Evolutionary conservation across 2,329 filamentous ascomycete species (phyloP), one percentile per base, ranked within the genome.

Genomic region (Aplosporella prunicola): DNA sequence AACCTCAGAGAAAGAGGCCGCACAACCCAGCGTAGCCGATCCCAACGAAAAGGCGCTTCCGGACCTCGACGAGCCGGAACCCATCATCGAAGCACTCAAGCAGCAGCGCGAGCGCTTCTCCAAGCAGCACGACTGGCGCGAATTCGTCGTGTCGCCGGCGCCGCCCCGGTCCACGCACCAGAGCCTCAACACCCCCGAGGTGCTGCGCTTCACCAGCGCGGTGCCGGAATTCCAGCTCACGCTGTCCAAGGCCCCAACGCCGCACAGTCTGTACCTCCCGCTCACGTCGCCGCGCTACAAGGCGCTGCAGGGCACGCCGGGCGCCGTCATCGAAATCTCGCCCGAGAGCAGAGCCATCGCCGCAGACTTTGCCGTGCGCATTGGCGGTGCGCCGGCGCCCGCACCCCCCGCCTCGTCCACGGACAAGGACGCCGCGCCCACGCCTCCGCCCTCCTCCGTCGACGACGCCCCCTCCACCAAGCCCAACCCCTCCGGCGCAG

Each of bases 201-300:
- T 46, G 45, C 30, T 42, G 4, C 34, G 42, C n/a, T 49, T 16
- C n/a, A 22, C 20, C 18, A 26, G 33, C 8, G 51, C 54, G 51
- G 42, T 57, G 51, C 80, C 84, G 0, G 91, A 96, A 53, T 98
- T 98, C 64, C 80, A 93, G 53, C 74, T 98, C 42, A 83, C 82
- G 5, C 69, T 89, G 34, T 80, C 86, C 20, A 76, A 80, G 39
- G 64, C 74, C 5, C 71, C 81, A 1, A 96, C 88, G 1, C 82
- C 86, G 1, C 84, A 93, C 56, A 83, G 84, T 1, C 72, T 82
- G 38, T 84, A 93, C 57, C 76, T 98, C 9, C 89, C 91, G 2
- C 80, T 87, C 51, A 76, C 79, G 4, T 93, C 85, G 0, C 61
- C 75, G 2, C 81, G 91, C 28, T 95, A 93, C 64, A 76, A 76